Evolutionary conservation across 1,284 basidiomycete species (phyloP), one percentile per base, ranked within the genome.

Genomic region (Psilocybe mexicana): DNA sequence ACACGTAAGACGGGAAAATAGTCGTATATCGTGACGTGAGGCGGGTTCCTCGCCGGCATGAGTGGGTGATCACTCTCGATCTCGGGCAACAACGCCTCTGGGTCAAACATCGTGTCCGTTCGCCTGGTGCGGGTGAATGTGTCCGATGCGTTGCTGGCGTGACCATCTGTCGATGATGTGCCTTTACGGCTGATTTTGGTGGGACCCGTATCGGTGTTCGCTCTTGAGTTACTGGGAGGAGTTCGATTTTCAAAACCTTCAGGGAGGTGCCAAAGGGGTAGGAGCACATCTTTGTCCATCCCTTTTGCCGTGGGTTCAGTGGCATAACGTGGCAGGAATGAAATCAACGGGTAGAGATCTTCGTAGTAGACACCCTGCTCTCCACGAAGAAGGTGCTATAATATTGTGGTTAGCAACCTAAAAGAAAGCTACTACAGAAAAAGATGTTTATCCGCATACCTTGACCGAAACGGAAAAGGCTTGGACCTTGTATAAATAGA

Each of bases 291-390:
- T 3, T 75, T 72, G 12, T 73, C 60, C 18, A 18, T 30, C 8
- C 18, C n/a, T 18, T 6, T 68, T 24, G 63, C 63, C 23, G 65
- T 67, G 6, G 66, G 48, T 28, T 68, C 62, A 10, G 72, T 75
- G 24, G 77, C 76, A 65, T 82, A 84, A 12, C 79, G 78, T 2
- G 85, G 85, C 8, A 87, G 78, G 72, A 84, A 80, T 55, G 76
- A 80, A 56, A 86, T 75, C n/a, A 85, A 72, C 11, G 78, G 78
- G 63, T 84, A 87, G 18, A 87, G 74, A 61, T 87, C 86, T 58
- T 84, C 76, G 62, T 85, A 87, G 63, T 84, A 86, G 23, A 85
- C 79, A 2, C 84, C 83, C 59, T 75, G 71, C 69, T 86, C 85
- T 24, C 80, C 80, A 52, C 85, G 76, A 25, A 87, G 73, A 63